Conservation (phyloP, 169 alveolate genomes). For the Eimeria acervulina region DNA sequence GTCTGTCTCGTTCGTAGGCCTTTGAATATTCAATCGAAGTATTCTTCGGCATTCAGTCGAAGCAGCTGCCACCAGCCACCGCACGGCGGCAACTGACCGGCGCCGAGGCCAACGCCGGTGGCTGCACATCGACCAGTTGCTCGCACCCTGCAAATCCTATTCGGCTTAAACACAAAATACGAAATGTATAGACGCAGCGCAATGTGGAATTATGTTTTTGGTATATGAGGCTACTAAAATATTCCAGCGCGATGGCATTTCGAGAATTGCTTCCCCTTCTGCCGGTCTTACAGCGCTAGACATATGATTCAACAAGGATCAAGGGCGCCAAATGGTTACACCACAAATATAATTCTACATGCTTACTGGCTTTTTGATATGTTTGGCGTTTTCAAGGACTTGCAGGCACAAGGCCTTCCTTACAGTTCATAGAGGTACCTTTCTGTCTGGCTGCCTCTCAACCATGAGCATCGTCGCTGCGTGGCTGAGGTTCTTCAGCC, state of each 20-base stretch:
- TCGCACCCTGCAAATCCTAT: neutral
- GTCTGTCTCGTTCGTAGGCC: neutral
- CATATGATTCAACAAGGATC: neutral
- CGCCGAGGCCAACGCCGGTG: constrained; percentile 39
- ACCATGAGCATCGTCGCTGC: neutral
- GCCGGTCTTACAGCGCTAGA: constrained; percentile 11
- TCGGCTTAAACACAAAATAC: neutral
- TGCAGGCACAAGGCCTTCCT: neutral
- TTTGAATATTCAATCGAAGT: neutral
- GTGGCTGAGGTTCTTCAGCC: neutral
- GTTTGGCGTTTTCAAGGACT: neutral
- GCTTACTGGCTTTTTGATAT: neutral
- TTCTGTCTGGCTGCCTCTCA: neutral
- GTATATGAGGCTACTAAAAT: neutral
- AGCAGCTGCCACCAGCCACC: constrained; percentile 10
- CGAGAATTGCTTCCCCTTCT: neutral
- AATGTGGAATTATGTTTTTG: neutral
- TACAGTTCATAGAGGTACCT: neutral
- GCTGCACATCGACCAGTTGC: neutral
- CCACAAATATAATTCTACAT: neutral
- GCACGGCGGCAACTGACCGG: constrained; percentile 10
- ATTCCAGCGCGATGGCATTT: neutral
- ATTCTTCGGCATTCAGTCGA: neutral
- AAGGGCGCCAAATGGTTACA: neutral
- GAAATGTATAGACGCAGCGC: neutral